These are phyloP conservation scores for Botrytis sinoallii DNA, from an alignment of 2,329 filamentous ascomycete species.

Conservation along the genomic window DNA sequence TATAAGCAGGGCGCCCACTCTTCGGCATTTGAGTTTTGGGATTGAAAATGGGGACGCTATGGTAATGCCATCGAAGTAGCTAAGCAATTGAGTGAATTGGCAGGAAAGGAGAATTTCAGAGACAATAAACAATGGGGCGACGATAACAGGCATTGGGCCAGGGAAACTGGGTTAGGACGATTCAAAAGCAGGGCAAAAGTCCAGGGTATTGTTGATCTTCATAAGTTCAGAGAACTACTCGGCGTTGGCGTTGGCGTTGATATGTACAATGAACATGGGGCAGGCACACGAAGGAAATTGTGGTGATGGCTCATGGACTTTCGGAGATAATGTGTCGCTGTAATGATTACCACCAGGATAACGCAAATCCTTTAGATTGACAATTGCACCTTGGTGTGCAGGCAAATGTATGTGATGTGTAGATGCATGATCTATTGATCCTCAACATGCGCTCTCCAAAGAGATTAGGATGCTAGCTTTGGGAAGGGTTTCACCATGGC, in stretches of 20 bases:
- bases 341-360: constrained; percentile 12
- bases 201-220: constrained; percentile 8
- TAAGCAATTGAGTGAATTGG: background rate
- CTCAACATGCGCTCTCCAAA: background rate
- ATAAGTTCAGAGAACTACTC: constrained; percentile 1
- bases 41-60: background rate
- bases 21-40: constrained; percentile 4
- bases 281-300: background rate
- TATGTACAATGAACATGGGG: background rate
- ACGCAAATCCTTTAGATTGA: background rate
- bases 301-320: background rate
- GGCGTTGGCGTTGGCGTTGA: constrained; percentile 3
- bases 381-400: background rate
- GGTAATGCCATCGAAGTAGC: background rate
- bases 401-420: background rate
- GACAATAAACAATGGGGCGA: background rate
- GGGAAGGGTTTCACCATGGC: background rate
- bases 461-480: background rate
- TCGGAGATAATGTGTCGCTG: background rate
- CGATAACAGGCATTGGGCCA: constrained; percentile 1
- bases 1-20: constrained; percentile 6
- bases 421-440: background rate
- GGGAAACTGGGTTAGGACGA: background rate
- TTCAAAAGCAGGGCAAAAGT: background rate
- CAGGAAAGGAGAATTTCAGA: constrained; percentile 7